Evolutionary conservation across 2,329 filamentous ascomycete genomes (phyloP).

Genomic region (Lomentospora prolificans): DNA sequence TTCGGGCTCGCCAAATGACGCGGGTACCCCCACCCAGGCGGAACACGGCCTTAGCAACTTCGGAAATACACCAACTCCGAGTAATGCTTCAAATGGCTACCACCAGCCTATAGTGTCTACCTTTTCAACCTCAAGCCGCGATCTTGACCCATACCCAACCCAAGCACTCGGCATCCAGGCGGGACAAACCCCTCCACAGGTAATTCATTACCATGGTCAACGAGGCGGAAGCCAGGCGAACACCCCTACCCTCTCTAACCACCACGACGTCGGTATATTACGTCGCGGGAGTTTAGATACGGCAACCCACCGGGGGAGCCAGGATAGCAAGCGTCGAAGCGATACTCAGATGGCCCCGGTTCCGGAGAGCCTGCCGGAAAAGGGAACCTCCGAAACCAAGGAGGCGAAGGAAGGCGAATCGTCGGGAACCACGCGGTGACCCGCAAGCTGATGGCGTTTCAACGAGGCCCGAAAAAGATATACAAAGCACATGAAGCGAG

Average conservation of each 20-base stretch:
- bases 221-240: conserved; percentile 58
- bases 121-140: conserved; percentile 61
- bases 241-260: conserved; percentile 47
- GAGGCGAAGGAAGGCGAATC: neutral
- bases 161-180: conserved; percentile 53
- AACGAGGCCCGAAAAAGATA: neutral
- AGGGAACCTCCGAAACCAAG: neutral
- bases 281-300: conserved; percentile 40
- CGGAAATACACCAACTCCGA: conserved; percentile 37
- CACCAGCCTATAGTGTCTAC: conserved; percentile 59
- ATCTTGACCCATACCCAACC: conserved; percentile 58
- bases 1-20: conserved; percentile 42
- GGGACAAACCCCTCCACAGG: conserved; percentile 54
- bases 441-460: neutral
- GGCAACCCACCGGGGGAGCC: conserved; percentile 7
- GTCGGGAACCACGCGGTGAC: neutral
- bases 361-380: conserved; percentile 1
- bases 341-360: conserved; percentile 6
- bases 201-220: conserved; percentile 58
- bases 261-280: conserved; percentile 36
- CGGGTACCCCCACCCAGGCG: conserved; percentile 51
- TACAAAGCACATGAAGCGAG: neutral
- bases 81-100: conserved; percentile 48
- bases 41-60: conserved; percentile 29
- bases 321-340: conserved; percentile 2